Percentiles rank a stretch among this genome's conserved stretches.
Evolutionary conservation across 192 early-diverging fungal species (phyloP).

Genomic region (Podila horticola): DNA sequence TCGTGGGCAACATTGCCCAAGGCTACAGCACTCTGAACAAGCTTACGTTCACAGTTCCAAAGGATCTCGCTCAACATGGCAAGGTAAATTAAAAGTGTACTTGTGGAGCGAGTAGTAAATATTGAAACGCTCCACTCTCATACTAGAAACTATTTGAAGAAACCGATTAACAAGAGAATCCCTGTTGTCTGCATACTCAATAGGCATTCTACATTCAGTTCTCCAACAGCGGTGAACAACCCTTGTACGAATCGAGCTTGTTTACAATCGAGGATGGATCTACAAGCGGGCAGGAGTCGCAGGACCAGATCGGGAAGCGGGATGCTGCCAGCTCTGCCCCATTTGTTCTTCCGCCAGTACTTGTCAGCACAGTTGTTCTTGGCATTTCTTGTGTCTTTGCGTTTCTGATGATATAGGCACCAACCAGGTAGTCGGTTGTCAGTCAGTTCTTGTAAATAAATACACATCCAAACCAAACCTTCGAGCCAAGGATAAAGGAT

Average conservation of each 20-base stretch:
- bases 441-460: too few species aligned
- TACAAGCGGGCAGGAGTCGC: conserved; percentile 4
- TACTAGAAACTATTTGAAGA: too few species aligned
- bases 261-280: conserved; percentile 18
- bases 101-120: too few species aligned
- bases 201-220: conserved; percentile 34
- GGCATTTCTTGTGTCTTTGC: conserved; percentile 30
- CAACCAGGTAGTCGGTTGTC: too few species aligned
- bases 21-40: not conserved
- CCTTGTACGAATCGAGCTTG: conserved; percentile 22
- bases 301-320: too few species aligned
- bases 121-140: not conserved
- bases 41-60: conserved; percentile 19
- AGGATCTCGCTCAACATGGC: conserved; percentile 26
- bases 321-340: conserved; percentile 16
- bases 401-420: conserved; percentile 19
- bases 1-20: conserved; percentile 19
- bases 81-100: conserved; percentile 13
- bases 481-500: too few species aligned
- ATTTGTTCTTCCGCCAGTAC: conserved; percentile 24
- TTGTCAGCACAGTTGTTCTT: conserved; percentile 25
- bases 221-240: conserved; percentile 11
- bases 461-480: too few species aligned
- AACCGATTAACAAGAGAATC: too few species aligned
- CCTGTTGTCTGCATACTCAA: not conserved